Conservation (phyloP, 352 stramenopile species). For the Globisporangium camurandrum region DNA sequence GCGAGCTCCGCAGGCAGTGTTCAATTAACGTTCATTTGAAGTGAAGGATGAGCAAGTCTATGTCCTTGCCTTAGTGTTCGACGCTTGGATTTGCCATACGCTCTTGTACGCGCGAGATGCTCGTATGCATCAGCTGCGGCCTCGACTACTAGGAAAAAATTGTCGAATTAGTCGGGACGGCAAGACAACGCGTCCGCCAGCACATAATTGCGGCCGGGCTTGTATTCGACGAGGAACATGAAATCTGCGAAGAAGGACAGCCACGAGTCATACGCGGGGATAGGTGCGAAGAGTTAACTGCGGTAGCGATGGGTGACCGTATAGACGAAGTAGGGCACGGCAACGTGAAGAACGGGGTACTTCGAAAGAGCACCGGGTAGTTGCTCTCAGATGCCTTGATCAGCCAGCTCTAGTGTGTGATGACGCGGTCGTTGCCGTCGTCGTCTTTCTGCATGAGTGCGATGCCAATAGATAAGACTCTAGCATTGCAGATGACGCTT, state of each 20-base stretch:
- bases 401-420: no score
- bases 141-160: background rate
- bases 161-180: no score
- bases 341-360: background rate
- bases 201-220: no score
- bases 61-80: no score
- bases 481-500: background rate
- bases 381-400: no score
- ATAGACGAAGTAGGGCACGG: background rate
- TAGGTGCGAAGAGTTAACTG: background rate
- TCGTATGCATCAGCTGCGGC: background rate
- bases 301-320: no score
- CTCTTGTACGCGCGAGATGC: background rate
- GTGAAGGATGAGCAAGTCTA: no score
- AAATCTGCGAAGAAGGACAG: background rate
- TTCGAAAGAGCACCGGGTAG: background rate
- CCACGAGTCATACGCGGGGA: background rate
- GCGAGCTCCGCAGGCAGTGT: background rate
- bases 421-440: background rate
- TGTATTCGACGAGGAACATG: background rate
- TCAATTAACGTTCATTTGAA: no score
- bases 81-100: no score
- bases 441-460: background rate
- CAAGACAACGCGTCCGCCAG: no score
- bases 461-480: background rate